Conservation (phyloP, 225 moss, liverwort and hornwort genomes). For the Pseudoscleropodium purum region DNA sequence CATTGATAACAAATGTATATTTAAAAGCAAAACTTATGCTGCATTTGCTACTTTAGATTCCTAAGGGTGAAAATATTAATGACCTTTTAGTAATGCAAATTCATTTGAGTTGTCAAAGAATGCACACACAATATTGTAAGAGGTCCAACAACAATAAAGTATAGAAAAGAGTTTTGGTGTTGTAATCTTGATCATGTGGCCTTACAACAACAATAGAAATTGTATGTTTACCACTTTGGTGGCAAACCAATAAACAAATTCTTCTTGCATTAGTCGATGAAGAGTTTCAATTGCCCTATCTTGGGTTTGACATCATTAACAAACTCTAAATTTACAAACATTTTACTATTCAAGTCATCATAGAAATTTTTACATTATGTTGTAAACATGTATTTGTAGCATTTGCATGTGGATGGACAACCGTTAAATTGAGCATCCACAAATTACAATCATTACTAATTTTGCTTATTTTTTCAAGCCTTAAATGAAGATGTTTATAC, state of each 20-base stretch:
- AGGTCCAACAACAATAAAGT: neutral
- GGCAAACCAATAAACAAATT: neutral
- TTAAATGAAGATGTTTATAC: neutral
- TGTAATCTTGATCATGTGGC: neutral
- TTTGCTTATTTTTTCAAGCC: neutral
- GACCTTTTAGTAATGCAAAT: neutral
- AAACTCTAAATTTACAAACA: neutral
- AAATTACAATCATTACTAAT: neutral
- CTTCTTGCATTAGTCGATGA: neutral
- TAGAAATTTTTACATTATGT: neutral
- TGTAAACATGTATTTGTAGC: neutral
- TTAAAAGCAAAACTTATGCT: neutral
- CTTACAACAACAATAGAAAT: neutral
- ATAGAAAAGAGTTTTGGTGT: neutral
- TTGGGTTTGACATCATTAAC: too few relatives aligned
- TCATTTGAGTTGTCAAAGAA: neutral
- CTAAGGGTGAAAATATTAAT: rapidly evolving
- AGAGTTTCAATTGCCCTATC: neutral
- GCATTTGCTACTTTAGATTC: neutral
- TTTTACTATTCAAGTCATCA: neutral
- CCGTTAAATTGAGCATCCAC: neutral
- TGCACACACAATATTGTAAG: rapidly evolving
- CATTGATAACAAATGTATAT: neutral
- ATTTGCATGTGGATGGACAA: neutral
- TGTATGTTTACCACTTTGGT: neutral